These are phyloP conservation scores for Phytopythium sindhum DNA, from an alignment of 352 stramenopile species.

Conservation along the genomic window DNA sequence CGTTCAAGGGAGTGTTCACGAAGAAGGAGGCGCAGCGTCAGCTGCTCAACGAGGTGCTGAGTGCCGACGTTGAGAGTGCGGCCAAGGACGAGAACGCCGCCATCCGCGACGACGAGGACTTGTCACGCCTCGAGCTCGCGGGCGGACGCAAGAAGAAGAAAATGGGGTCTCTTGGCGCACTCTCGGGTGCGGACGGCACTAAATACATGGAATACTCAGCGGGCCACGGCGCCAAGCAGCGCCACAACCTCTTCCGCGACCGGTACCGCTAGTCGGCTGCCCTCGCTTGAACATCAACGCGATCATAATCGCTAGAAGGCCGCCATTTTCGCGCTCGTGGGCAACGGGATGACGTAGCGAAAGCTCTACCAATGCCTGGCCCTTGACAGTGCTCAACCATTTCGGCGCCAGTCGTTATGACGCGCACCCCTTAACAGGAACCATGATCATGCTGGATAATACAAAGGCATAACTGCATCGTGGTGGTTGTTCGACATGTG, in stretches of 20 bases:
- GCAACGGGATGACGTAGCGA: too few relatives aligned
- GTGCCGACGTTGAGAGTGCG: slow-evolving; percentile 74
- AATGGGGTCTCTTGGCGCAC: slow-evolving; percentile 60
- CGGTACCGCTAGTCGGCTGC: slow-evolving; percentile 54
- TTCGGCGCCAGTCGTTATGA: too few relatives aligned
- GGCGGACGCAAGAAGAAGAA: slow-evolving; percentile 78
- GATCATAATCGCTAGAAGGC: too few relatives aligned
- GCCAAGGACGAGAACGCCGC: slow-evolving; percentile 80
- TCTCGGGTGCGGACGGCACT: slow-evolving; percentile 72
- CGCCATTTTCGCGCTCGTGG: too few relatives aligned
- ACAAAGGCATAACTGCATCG: too few relatives aligned
- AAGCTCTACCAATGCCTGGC: too few relatives aligned
- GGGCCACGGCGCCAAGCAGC: slow-evolving; percentile 76
- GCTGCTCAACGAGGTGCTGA: slow-evolving; percentile 77
- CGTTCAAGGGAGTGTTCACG: slow-evolving; percentile 79
- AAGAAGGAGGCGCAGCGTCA: slow-evolving; percentile 75
- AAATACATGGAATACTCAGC: slow-evolving; percentile 89
- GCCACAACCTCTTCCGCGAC: slow-evolving; percentile 85
- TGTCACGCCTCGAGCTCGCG: slow-evolving; percentile 66
- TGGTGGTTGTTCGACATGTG: too few relatives aligned
- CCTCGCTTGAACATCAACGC: not conserved
- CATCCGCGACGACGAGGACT: slow-evolving; percentile 80
- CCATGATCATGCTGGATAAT: too few relatives aligned
- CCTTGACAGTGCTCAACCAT: too few relatives aligned
- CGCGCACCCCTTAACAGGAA: too few relatives aligned